Base-by-base conservation (phyloP, 768 basidiomycete species). In the Termitomyces bulborhizus region DNA sequence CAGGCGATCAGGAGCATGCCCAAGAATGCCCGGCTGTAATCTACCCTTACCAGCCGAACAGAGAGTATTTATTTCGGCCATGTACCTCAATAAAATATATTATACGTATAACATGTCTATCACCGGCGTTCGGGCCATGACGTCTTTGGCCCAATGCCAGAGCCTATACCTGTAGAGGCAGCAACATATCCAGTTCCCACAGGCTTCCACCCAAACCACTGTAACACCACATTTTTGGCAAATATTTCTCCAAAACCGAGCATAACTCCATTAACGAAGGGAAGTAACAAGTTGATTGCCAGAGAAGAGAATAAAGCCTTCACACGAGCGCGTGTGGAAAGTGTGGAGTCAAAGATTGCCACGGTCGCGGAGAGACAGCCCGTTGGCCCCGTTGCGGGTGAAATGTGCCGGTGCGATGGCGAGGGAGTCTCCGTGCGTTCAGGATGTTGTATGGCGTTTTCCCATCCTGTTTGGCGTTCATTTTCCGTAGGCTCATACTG, bases 171-270 rank as follows among this genome's bases (percentile, higher is more conserved):
- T 37, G 72, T 62, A 21, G 72, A 71, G 8, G 77, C 62, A 27
- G 71, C 73, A 44, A 70, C 66, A 48, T 73, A 66, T 13, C 73
- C 75, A 41, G 73, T 68, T 11, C 62, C 65, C 15, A 65, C 46
- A 24, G 64, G 52, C 52, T 70, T 75, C 79, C 79, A 80, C 6
- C 79, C 79, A 60, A 81, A 68, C 75, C 77, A 79, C 21, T 66
- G 68, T 56, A 88, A 70, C 16, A 90, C 67, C n/a, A 89, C 77
- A 44, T 87, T 81, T 69, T 88, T 88, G 36, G 88, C 93, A 66
- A 94, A 93, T 48, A 96, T 88, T 70, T 96, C 93, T 40, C 93
- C 93, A 65, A 95, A 94, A n/a, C 93, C 93, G 49, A 94, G 82
- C 93, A 96, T 96, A 55, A 96, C 89, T 18, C 93, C 93, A 60